Evolutionary conservation across 2,329 filamentous ascomycete genomes (phyloP).

Genomic region (Nakataea oryzae): DNA sequence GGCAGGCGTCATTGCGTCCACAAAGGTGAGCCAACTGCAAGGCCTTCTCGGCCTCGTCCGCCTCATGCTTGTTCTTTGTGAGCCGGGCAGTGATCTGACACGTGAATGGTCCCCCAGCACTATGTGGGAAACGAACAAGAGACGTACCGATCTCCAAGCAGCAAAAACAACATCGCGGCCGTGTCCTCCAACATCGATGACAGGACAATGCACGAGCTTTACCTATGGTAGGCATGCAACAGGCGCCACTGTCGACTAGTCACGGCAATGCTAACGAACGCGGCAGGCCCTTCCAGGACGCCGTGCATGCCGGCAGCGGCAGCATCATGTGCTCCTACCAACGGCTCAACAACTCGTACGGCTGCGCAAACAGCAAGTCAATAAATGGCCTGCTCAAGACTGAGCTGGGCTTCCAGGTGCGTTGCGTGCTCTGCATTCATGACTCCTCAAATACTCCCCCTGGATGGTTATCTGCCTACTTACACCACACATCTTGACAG

Average conservation of each 20-base stretch:
- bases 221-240: conserved; percentile 29
- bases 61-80: background rate
- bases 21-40: conserved; percentile 26
- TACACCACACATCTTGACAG: background rate
- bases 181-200: conserved; percentile 32
- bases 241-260: background rate
- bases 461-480: background rate
- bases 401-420: conserved; percentile 39
- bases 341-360: conserved; percentile 58
- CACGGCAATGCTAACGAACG: background rate
- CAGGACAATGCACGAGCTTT: conserved; percentile 34
- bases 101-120: conserved; percentile 43
- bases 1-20: conserved; percentile 60
- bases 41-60: too few relatives aligned
- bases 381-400: conserved; percentile 55
- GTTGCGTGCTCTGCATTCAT: background rate
- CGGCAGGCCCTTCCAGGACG: conserved; percentile 38
- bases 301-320: conserved; percentile 47
- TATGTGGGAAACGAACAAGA: conserved; percentile 43
- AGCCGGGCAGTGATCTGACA: background rate
- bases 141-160: conserved; percentile 43
- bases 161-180: conserved; percentile 34
- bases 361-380: conserved; percentile 55
- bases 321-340: conserved; percentile 55
- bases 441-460: background rate